These are phyloP conservation scores for Plasmodium cynomolgi DNA, from an alignment of 169 alveolate genomes.

Conservation along the genomic window DNA sequence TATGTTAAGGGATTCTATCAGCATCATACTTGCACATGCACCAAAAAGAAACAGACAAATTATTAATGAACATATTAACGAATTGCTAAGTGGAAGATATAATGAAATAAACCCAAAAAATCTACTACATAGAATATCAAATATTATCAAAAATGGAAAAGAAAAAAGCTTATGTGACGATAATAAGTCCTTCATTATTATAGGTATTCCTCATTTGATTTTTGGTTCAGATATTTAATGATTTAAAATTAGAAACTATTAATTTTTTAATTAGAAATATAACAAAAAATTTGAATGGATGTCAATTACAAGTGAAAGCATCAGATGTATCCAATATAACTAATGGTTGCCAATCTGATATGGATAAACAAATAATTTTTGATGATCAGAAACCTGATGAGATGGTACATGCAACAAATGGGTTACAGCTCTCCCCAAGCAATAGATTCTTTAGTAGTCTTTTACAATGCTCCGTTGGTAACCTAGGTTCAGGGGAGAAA, in stretches of 20 bases:
- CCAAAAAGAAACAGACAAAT: not conserved
- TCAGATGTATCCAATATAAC: not conserved
- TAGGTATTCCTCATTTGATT: conserved; percentile 43
- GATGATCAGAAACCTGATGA: not conserved
- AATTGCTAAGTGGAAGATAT: conserved; percentile 52
- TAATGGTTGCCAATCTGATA: conserved; percentile 45
- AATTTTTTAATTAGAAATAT: conserved; percentile 36
- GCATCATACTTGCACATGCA: conserved; percentile 2
- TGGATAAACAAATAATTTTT: conserved; percentile 34
- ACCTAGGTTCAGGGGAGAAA: conserved; percentile 58
- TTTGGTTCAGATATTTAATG: conserved; percentile 22
- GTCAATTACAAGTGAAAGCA: not conserved
- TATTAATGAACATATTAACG: conserved; percentile 6
- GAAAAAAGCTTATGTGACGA: conserved; percentile 22
- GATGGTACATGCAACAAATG: not conserved
- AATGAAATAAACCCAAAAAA: conserved; percentile 12
- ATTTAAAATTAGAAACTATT: conserved; percentile 22
- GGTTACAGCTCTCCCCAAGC: conserved; percentile 3
- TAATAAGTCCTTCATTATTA: conserved; percentile 13
- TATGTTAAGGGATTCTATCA: conserved; percentile 2
- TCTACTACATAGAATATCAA: conserved; percentile 38
- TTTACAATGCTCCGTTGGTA: conserved; percentile 64
- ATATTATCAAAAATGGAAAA: conserved; percentile 26
- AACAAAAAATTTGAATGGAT: conserved; percentile 2
- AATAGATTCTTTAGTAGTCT: conserved; percentile 39